Conservation (phyloP, 306 rosid genomes). For the Hippophae gyantsensis region DNA sequence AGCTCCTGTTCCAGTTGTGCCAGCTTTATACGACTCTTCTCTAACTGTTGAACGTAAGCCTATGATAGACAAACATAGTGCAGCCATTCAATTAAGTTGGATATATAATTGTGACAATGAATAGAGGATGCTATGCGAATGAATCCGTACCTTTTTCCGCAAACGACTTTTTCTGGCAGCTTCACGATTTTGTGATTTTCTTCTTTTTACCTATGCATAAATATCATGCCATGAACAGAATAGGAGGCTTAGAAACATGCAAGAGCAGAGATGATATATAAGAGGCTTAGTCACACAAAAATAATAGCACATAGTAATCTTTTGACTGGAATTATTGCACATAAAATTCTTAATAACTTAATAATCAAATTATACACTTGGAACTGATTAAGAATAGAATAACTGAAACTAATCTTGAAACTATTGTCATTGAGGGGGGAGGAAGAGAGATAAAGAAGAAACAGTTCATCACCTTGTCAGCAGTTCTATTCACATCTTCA, state of each 20-base stretch:
- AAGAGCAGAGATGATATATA: no score
- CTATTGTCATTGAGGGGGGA: no score
- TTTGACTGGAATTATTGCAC: no score
- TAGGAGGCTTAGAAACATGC: no score
- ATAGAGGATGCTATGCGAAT: slow-evolving; percentile 1
- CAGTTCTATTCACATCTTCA: slow-evolving; percentile 43
- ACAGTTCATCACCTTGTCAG: slow-evolving; percentile 51
- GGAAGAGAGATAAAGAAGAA: background rate
- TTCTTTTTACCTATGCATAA: slow-evolving; percentile 39
- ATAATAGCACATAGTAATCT: no score
- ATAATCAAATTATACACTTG: no score
- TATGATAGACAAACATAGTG: slow-evolving; percentile 18
- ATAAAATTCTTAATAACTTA: no score
- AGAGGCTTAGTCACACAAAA: no score
- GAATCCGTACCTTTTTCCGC: slow-evolving; percentile 56
- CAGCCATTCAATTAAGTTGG: slow-evolving; percentile 7
- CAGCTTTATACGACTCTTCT: slow-evolving; percentile 71
- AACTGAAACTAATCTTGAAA: no score
- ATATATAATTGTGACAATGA: background rate
- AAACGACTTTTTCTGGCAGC: slow-evolving; percentile 77
- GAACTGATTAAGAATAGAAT: no score
- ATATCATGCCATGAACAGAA: slow-evolving; percentile 4
- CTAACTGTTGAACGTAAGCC: slow-evolving; percentile 92
- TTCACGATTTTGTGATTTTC: slow-evolving; percentile 83
- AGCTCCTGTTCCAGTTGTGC: slow-evolving; percentile 70